Conservation (phyloP, 805 yeast genomes). For the Candida boleticola region DNA sequence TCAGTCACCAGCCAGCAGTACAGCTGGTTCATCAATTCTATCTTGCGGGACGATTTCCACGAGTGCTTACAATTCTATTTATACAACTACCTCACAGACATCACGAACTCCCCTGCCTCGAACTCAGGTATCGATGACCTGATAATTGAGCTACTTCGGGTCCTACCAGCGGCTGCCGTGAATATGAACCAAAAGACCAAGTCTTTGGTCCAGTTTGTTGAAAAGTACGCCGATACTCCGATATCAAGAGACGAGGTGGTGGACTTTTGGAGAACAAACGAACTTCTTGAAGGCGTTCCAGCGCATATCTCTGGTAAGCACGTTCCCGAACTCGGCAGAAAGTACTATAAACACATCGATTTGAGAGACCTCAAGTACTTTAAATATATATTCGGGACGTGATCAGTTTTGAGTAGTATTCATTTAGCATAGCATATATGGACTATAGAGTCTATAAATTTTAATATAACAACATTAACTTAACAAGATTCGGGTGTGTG, state of each 20-base stretch:
- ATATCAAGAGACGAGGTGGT: conserved; percentile 7
- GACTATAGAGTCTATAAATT: no score
- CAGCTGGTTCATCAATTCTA: conserved; percentile 21
- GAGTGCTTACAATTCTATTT: conserved; percentile 22
- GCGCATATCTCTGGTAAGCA: conserved; percentile 4
- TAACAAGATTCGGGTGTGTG: no score
- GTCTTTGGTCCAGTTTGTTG: conserved; percentile 5
- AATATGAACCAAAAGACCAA: conserved; percentile 12
- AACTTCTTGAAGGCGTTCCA: conserved; percentile 8
- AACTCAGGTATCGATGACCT: conserved; percentile 5
- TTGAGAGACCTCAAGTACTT: conserved; percentile 25
- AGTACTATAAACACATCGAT: conserved; percentile 19
- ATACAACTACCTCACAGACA: conserved; percentile 19
- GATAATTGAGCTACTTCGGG: conserved; percentile 10
- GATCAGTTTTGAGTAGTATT: no score
- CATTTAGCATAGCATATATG: no score
- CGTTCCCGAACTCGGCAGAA: conserved; percentile 12
- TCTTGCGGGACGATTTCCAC: conserved; percentile 22
- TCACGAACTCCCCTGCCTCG: conserved; percentile 3
- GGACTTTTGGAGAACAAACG: conserved; percentile 13
- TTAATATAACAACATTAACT: no score
- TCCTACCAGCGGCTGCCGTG: conserved; percentile 13
- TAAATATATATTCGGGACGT: conserved; percentile 12
- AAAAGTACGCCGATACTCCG: neutral
- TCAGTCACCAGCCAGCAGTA: conserved; percentile 15